Percentiles rank a stretch among this genome's conserved stretches.
These are phyloP conservation scores for Colletotrichum endophyticum DNA, from an alignment of 2,329 filamentous ascomycete genomes.

Conservation along the genomic window DNA sequence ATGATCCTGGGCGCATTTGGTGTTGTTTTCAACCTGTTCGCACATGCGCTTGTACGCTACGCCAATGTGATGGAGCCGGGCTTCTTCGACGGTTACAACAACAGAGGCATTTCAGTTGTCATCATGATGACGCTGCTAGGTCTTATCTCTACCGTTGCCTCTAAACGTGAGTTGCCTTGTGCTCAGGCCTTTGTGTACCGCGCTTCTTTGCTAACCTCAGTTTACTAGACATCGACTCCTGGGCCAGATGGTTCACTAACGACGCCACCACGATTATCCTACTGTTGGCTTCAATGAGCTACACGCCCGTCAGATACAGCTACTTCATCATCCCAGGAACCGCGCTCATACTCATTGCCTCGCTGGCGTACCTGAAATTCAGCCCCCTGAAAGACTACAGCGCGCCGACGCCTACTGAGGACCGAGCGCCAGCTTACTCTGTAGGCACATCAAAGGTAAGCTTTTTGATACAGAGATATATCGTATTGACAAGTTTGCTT, in stretches of 20 bases:
- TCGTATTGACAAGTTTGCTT: not conserved
- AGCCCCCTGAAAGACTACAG: conserved; percentile 22
- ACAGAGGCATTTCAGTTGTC: conserved; percentile 31
- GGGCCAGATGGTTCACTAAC: conserved; percentile 34
- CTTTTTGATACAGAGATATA: accelerated
- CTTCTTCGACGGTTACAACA: conserved; percentile 23
- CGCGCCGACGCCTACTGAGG: not conserved
- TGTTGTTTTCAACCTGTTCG: conserved; percentile 29
- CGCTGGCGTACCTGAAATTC: conserved; percentile 30
- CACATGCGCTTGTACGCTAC: conserved; percentile 26
- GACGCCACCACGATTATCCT: conserved; percentile 31
- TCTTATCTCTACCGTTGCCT: conserved; percentile 32
- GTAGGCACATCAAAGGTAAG: not conserved
- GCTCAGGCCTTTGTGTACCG: accelerated
- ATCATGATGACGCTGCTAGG: conserved; percentile 32
- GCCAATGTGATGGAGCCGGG: conserved; percentile 30
- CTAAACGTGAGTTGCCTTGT: conserved; percentile 25
- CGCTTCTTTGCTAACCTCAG: not conserved
- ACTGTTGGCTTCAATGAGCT: conserved; percentile 28
- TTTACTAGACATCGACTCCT: conserved; percentile 30
- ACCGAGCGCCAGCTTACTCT: not conserved
- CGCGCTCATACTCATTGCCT: conserved; percentile 30
- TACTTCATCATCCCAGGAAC: conserved; percentile 30
- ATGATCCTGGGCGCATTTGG: conserved; percentile 33
- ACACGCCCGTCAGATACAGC: conserved; percentile 26